A percentile compares a stretch with the other conserved stretches of the same genome.
phyloP scores from a whole-genome alignment of 2,329 filamentous ascomycete species.

The Stylonectria norvegica region DNA sequence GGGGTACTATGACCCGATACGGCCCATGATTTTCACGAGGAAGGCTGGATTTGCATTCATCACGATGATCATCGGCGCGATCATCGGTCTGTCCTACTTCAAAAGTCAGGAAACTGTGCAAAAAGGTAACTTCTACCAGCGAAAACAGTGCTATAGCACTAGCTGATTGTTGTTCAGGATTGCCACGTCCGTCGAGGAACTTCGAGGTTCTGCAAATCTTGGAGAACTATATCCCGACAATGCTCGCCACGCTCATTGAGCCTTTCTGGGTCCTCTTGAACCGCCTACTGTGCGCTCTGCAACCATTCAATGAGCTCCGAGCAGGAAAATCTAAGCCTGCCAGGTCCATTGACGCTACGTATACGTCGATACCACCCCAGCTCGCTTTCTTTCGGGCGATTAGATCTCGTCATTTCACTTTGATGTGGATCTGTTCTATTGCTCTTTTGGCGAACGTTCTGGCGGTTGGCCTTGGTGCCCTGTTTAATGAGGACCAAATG shows the following conservation, averaged over 20 bases:
- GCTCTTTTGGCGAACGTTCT: conserved; percentile 51
- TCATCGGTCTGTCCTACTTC: conserved; percentile 19
- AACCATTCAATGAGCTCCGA: conserved; percentile 51
- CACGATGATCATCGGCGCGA: conserved; percentile 6
- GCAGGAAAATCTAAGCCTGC: conserved; percentile 33
- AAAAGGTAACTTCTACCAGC: conserved; percentile 17
- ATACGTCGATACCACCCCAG: conserved; percentile 55
- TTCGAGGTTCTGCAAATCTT: conserved; percentile 37
- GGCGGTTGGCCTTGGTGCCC: conserved; percentile 47
- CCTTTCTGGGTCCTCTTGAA: conserved; percentile 56
- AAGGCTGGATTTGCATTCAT: conserved; percentile 17
- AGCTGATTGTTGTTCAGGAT: conserved; percentile 21
- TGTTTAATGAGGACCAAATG: conserved; percentile 42
- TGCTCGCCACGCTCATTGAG: conserved; percentile 53
- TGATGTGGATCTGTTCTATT: conserved; percentile 46
- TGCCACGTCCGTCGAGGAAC: conserved; percentile 28
- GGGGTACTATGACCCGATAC: conserved; percentile 24
- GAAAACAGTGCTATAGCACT: neutral
- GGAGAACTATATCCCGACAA: conserved; percentile 51
- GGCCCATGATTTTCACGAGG: conserved; percentile 19
- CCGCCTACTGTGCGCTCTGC: conserved; percentile 49
- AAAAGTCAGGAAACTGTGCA: conserved; percentile 17
- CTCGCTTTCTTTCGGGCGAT: conserved; percentile 46
- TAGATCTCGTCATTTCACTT: conserved; percentile 40
- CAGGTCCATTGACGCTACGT: conserved; percentile 42